Evolutionary conservation across 768 basidiomycete genomes (phyloP), one percentile per base, ranked within the genome.

Genomic region (Xerocomus potaroensis): DNA sequence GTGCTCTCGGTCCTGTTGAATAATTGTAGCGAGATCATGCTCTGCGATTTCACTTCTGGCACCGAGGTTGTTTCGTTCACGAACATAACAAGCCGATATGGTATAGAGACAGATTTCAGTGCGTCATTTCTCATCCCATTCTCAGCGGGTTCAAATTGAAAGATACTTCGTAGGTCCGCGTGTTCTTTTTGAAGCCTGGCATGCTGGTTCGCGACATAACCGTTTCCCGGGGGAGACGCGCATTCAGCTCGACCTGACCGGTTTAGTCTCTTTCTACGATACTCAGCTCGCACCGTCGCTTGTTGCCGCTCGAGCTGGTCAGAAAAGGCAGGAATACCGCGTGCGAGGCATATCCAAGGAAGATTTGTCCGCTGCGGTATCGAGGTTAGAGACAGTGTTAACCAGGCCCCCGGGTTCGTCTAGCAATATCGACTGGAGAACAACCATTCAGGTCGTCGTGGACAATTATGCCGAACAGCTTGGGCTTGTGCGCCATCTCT

Each of bases 231-330:
- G 69, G 15, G 68, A 72, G 21, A 63, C 58, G 0, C 68, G 70
- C 10, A 31, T 72, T 21, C 50, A 56, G 18, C 41, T 72, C 23
- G 67, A 72, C 39, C 56, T 67, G 12, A 23, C 67, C 8, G 49
- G 62, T 12, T 34, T 72, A 15, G 48, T 70, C 9, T 70, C 71
- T 4, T 66, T 72, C 54, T 72, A 72, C 26, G 68, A 72, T 42
- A 57, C 58, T 6, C 22, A 53, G 34, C 60, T 68, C 2, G 57
- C 26, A 1, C 67, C 67, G 7, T 69, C 68, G 3, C 54, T 71
- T 15, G 45, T 69, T n/a, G 8, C 27, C 4, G 29, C 48, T 19
- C 61, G 70, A 26, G 52, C 49, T 1, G 57, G 53, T 1, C 47
- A 50, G 33, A 56, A 65, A 19, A 60, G 67, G 14, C 58, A 57